Conservation (phyloP, 805 yeast genomes). For the Saccharomycopsis vini region DNA sequence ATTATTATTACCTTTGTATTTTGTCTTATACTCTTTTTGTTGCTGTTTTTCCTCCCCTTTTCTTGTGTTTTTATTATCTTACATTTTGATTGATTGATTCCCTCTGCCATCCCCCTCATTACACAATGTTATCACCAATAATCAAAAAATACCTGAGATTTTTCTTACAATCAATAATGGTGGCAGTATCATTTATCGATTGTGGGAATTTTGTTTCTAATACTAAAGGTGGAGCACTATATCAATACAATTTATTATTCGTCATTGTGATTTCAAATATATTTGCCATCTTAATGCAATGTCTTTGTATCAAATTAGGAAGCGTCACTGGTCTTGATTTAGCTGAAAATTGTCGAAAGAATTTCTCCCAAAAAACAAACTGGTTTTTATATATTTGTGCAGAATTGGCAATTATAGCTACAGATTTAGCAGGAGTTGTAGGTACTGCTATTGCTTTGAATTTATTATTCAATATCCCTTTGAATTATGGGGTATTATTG, state of each 20-base stretch:
- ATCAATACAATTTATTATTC: conserved; percentile 64
- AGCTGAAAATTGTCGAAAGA: conserved; percentile 72
- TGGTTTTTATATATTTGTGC: conserved; percentile 62
- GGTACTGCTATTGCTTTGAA: conserved; percentile 86
- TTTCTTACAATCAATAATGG: conserved; percentile 83
- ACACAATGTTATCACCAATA: too few species aligned
- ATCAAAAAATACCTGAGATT: conserved; percentile 50
- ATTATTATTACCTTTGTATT: too few species aligned
- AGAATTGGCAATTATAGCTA: conserved; percentile 82
- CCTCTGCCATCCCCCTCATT: too few species aligned
- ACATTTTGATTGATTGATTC: too few species aligned
- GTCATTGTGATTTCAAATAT: conserved; percentile 64
- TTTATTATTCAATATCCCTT: conserved; percentile 64
- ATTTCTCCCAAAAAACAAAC: conserved; percentile 62
- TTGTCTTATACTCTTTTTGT: too few species aligned
- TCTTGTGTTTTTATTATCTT: too few species aligned
- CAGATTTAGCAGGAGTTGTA: conserved; percentile 90
- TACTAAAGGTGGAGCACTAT: conserved; percentile 79
- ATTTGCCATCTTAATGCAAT: conserved; percentile 77
- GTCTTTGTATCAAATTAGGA: conserved; percentile 77
- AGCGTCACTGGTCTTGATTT: conserved; percentile 84
- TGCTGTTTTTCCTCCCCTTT: too few species aligned
- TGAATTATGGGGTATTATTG: conserved; percentile 67
- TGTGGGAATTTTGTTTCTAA: conserved; percentile 92
- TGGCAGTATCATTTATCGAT: conserved; percentile 86